Percentiles rank a stretch among this genome's conserved stretches.
phyloP scores from a whole-genome alignment of 106 monocot genomes.

The Dioscorea alata region DNA sequence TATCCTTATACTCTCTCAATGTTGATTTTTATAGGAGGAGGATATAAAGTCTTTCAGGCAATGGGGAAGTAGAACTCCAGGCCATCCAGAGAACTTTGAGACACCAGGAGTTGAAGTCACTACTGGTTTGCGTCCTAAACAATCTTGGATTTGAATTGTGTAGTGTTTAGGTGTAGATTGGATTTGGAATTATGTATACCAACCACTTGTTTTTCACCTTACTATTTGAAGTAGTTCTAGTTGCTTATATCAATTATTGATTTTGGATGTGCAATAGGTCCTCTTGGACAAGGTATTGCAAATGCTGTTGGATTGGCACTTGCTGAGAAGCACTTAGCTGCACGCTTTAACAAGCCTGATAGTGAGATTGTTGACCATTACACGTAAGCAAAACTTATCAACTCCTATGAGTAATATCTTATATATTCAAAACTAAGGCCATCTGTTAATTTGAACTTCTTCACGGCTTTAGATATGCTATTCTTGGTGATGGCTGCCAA shows the following conservation, averaged over 20 bases:
- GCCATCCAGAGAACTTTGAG: constrained; percentile 97
- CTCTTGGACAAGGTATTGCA: constrained; percentile 69
- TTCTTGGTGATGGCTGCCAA: constrained; percentile 68
- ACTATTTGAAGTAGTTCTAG: too few species aligned
- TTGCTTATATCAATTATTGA: too few species aligned
- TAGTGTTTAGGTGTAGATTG: not conserved
- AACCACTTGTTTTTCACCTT: too few species aligned
- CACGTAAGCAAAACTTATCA: constrained; percentile 31
- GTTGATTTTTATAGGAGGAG: constrained; percentile 40
- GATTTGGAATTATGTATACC: too few species aligned
- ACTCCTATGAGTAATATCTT: not conserved
- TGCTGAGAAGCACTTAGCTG: constrained; percentile 62
- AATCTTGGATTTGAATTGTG: not conserved
- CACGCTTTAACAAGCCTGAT: constrained; percentile 80
- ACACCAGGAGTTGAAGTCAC: constrained; percentile 94
- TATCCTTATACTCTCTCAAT: too few species aligned
- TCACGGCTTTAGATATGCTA: constrained; percentile 35
- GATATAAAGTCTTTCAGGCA: constrained; percentile 85
- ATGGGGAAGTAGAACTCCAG: constrained; percentile 93
- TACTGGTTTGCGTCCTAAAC: constrained; percentile 50
- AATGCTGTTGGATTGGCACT: constrained; percentile 75
- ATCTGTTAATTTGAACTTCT: not conserved
- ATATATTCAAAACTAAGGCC: not conserved
- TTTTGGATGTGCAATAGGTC: constrained; percentile 25
- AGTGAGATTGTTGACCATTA: constrained; percentile 69